Evolutionary conservation across 78 protist species (phyloP), one percentile per base, ranked within the genome.

Genomic region (Dictyostelium intermedium): DNA sequence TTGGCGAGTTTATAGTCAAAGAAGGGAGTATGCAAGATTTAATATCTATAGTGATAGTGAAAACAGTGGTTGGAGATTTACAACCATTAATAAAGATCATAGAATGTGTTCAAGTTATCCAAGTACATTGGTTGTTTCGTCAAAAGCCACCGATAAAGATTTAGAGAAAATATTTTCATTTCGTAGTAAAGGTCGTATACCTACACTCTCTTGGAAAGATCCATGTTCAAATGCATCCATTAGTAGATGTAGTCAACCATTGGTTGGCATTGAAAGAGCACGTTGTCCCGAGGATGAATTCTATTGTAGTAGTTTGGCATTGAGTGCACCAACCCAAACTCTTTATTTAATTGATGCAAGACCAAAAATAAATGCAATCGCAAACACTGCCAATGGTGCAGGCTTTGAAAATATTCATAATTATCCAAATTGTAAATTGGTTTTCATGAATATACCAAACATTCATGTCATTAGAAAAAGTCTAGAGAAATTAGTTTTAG

Each of bases 401-500:
- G 99, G 99, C 35, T 93, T 56, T 82, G 99, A 98, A 81, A 47
- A 69, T 43, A 45, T 72, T 25, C 16, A 69, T 2, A 23, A 63
- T 47, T 98, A 98, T 84, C 13, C 18, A n/a, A 27, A 16, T n/a
- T 61, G 95, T 53, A 41, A 56, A 32, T 39, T 97, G 23, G 66
- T 78, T 27, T 98, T 97, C 66, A 20, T 96, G 77, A 87, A 84
- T 85, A 97, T 98, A 18, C 97, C 87, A 5, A 98, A 98, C 73
- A 98, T 98, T 50, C 99, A 98, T 82, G 98, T 91, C 16, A 95
- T 98, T 95, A 91, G 98, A 39, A 81, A 41, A n/a, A 45, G 96
- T 41, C 14, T 92, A 8, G 76, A 80, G 50, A 85, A 73, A 34
- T 25, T 92, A 14, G 70, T 53, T 0, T 16, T 23, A 1, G 7